phyloP scores from a whole-genome alignment of 331 rosid species.

The Rhamnella rubrinervis region DNA sequence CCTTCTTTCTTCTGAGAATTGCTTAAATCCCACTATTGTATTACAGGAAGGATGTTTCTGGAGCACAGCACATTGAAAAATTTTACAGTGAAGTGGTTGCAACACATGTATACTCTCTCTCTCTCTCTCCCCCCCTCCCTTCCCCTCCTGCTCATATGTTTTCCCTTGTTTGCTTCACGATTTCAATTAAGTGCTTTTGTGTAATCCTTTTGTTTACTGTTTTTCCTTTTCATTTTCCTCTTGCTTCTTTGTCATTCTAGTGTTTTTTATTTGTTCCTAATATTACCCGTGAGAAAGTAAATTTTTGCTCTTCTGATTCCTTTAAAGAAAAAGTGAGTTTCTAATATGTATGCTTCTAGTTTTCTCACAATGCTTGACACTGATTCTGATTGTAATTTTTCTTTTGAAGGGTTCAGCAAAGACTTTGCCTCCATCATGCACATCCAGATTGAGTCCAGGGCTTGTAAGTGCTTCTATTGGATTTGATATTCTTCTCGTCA shows the following conservation, averaged over 20 bases:
- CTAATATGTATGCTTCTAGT: neutral
- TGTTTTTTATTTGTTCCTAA: too few relatives aligned
- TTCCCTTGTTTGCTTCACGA: neutral
- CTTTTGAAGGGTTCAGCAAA: constrained; percentile 61
- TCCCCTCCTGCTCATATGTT: neutral
- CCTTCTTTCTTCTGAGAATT: constrained; percentile 1
- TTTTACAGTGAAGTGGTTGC: constrained; percentile 60
- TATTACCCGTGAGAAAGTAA: too few relatives aligned
- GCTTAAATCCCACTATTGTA: constrained; percentile 13
- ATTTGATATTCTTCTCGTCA: constrained; percentile 8
- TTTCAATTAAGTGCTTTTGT: neutral
- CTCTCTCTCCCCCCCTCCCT: too few relatives aligned
- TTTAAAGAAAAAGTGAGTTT: neutral
- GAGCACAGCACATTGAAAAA: constrained; percentile 53
- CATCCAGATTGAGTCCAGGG: constrained; percentile 69
- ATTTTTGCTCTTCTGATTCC: neutral
- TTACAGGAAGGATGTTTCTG: constrained; percentile 84
- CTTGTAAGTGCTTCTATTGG: constrained; percentile 45
- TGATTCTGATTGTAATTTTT: constrained; percentile 18
- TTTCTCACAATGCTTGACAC: neutral
- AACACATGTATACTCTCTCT: constrained; percentile 56
- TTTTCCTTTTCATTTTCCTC: neutral
- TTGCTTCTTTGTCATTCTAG: too few relatives aligned
- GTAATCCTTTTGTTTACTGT: neutral
- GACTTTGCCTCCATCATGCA: constrained; percentile 79